These are phyloP conservation scores for Dendrocalamus sinicus DNA, from an alignment of 176 grass and related monocot genomes.

Conservation along the genomic window DNA sequence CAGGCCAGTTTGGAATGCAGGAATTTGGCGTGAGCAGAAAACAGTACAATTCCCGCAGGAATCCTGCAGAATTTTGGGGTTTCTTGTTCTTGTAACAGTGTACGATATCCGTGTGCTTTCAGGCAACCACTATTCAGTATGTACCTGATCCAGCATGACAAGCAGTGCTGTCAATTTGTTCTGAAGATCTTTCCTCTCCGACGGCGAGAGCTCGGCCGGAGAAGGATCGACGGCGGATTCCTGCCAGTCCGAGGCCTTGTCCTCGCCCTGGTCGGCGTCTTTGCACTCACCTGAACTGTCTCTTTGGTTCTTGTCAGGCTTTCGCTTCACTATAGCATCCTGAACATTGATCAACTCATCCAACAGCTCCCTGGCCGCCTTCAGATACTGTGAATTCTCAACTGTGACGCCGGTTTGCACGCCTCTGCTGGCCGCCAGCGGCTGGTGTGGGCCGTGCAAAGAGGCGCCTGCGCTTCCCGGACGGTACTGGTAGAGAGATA, in stretches of 20 bases:
- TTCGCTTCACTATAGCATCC: constrained; percentile 52
- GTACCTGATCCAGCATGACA: constrained; percentile 81
- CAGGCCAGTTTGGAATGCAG: not conserved
- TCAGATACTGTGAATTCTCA: constrained; percentile 68
- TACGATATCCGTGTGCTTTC: not conserved
- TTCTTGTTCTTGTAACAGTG: not conserved
- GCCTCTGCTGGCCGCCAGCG: constrained; percentile 31
- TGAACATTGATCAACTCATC: constrained; percentile 66
- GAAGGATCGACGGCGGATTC: constrained; percentile 47
- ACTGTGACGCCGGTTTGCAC: constrained; percentile 37
- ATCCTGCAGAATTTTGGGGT: not conserved
- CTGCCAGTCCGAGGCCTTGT: constrained; percentile 40
- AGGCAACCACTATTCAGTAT: not conserved
- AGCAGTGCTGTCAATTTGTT: constrained; percentile 79
- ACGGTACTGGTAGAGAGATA: constrained; percentile 60
- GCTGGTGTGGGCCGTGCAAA: constrained; percentile 40
- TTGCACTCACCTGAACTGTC: constrained; percentile 51
- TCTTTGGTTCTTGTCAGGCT: constrained; percentile 47
- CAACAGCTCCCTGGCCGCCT: constrained; percentile 63
- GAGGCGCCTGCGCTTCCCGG: constrained; percentile 39
- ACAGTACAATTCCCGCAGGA: not conserved
- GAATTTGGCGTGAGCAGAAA: not conserved
- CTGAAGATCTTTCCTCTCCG: constrained; percentile 78
- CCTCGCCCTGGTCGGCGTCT: constrained; percentile 56
- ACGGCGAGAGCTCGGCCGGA: constrained; percentile 55